phyloP scores from a whole-genome alignment of 768 basidiomycete genomes.

The Cubamyces sp. region DNA sequence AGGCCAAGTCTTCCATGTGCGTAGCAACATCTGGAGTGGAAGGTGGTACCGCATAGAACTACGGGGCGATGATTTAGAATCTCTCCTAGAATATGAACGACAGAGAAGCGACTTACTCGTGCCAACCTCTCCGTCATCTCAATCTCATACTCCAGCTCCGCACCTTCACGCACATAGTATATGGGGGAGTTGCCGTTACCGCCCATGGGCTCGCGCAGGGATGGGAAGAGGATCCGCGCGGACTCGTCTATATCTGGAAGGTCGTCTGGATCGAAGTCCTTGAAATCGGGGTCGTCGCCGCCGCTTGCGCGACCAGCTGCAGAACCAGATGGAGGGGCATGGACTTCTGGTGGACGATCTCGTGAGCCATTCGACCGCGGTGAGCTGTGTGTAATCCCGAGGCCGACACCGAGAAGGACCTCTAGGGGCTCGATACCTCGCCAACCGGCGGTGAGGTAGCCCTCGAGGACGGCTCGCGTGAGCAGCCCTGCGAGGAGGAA shows the following conservation, averaged over 20 bases:
- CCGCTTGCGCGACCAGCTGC: constrained; percentile 18
- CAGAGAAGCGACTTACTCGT: constrained; percentile 52
- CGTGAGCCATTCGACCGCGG: constrained; percentile 9
- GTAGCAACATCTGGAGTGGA: constrained; percentile 75
- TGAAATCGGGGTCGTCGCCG: constrained; percentile 44
- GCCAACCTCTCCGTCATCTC: constrained; percentile 77
- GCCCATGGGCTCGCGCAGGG: constrained; percentile 35
- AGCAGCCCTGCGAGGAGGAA: constrained; percentile 74
- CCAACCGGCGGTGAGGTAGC: constrained; percentile 85
- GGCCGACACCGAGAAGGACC: constrained; percentile 72
- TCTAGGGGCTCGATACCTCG: constrained; percentile 70
- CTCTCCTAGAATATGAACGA: neutral
- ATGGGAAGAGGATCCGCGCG: constrained; percentile 68
- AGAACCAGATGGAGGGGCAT: neutral
- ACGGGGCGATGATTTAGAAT: constrained; percentile 7
- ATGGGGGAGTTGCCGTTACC: constrained; percentile 37
- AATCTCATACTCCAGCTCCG: constrained; percentile 71
- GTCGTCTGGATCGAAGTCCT: constrained; percentile 75
- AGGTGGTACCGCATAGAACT: constrained; percentile 80
- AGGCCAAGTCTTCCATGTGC: constrained; percentile 78
- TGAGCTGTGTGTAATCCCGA: constrained; percentile 31
- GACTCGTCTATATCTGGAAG: constrained; percentile 71
- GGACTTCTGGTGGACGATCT: neutral
- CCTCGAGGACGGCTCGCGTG: constrained; percentile 84
- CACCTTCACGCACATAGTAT: constrained; percentile 43